Base-by-base conservation (phyloP, 805 yeast species). In the Torulaspora indica region DNA sequence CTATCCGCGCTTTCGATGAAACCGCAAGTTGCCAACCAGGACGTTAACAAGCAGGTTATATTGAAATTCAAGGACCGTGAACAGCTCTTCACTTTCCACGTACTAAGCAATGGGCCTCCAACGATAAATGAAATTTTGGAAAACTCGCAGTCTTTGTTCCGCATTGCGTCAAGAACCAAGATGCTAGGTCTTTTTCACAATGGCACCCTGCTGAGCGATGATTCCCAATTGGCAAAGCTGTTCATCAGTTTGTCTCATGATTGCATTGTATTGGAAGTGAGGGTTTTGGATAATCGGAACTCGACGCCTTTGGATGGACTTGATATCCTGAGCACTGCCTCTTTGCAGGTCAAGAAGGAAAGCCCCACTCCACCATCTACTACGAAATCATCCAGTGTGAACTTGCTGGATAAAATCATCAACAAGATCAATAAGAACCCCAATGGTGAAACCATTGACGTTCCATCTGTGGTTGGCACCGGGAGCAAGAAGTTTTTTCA, bases 41-140 rank as follows among this genome's bases (percentile, higher is more conserved):
- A 65, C 39, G 48, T 63, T 8, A 57, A 58, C 49, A 60, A 70
- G 31, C 66, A 69, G 3, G 77, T 76, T 3, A 54, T 67, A 4
- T 64, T 85, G 18, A 72, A 70, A 45, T 85, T 77, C 57, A 72
- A 77, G 10, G 68, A 75, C 6, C 74, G 76, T 28, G 70, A 68
- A 22, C 74, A 89, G 42, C 76, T 80, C 35, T 83, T 90, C 56
- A 74, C 78, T 3, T 90, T 75, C 61, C 78, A 85, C 10, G 72
- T 79, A 4, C 63, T 72, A 37, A 77, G 79, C 50, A 77, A 83
- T 35, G 83, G 95, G 0, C 83, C 95, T 5, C 98, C 98, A 2
- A 82, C 93, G 0, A 67, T 81, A 31, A 57, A 74, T 23, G 98
- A 90, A 63, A 66, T 90, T n/a, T 55, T 88, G 9, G 85, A 84